These are phyloP conservation scores for Cercospora sp. DNA, from an alignment of 2,329 filamentous ascomycete genomes.

Conservation along the genomic window DNA sequence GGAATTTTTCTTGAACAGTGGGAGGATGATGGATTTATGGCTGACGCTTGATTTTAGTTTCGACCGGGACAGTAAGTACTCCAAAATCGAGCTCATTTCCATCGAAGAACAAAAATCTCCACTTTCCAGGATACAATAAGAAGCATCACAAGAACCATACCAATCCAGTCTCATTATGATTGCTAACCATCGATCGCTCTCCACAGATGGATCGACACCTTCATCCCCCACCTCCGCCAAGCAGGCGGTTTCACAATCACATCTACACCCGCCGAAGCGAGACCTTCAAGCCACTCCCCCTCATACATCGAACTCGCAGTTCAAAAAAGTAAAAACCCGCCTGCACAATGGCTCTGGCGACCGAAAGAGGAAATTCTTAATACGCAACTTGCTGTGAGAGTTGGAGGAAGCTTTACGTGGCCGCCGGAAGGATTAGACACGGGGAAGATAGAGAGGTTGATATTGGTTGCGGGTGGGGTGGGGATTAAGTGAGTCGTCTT, in stretches of 20 bases:
- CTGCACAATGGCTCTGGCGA: slow-evolving; percentile 76
- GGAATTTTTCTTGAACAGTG: not conserved
- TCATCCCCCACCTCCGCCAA: slow-evolving; percentile 66
- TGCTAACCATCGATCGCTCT: not conserved
- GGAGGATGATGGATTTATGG: slow-evolving; percentile 16
- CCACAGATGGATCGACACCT: slow-evolving; percentile 72
- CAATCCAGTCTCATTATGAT: not conserved
- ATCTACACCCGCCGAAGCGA: slow-evolving; percentile 60
- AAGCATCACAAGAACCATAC: not conserved
- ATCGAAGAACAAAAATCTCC: not conserved
- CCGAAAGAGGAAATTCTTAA: slow-evolving; percentile 57
- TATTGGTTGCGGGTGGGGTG: slow-evolving; percentile 79
- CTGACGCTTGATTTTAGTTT: slow-evolving; percentile 18
- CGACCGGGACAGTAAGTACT: not conserved
- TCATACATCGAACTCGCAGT: slow-evolving; percentile 76
- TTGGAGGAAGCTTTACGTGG: slow-evolving; percentile 80
- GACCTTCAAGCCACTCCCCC: slow-evolving; percentile 25
- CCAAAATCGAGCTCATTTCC: not conserved
- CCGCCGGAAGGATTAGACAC: slow-evolving; percentile 58
- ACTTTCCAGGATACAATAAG: not conserved
- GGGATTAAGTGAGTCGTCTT: slow-evolving; percentile 74
- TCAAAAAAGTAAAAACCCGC: slow-evolving; percentile 68
- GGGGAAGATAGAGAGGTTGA: slow-evolving; percentile 55
- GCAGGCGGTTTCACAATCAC: slow-evolving; percentile 89
- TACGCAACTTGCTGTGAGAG: slow-evolving; percentile 62